These are phyloP conservation scores for Fusarium setosum DNA, from an alignment of 2,329 filamentous ascomycete species.

Conservation along the genomic window DNA sequence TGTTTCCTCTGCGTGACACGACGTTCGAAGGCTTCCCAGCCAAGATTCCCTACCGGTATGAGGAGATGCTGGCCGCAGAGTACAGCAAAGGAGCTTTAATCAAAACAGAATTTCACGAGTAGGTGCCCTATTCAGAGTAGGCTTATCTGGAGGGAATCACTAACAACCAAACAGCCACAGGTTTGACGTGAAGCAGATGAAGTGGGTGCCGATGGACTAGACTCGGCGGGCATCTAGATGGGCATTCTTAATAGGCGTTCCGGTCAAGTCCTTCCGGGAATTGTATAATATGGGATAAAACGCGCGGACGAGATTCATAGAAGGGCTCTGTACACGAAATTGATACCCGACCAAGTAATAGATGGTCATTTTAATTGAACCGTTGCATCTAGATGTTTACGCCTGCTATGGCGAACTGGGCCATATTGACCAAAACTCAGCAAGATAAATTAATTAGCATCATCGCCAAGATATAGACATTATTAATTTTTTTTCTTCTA, in stretches of 20 bases:
- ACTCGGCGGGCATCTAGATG: no score
- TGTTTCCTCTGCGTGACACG: constrained; percentile 77
- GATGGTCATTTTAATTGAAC: neutral
- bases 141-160: neutral
- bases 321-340: neutral
- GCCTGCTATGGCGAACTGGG: neutral
- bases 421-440: neutral
- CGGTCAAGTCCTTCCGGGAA: neutral
- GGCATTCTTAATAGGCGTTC: neutral
- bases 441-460: neutral
- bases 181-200: constrained; percentile 53
- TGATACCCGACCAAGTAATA: neutral
- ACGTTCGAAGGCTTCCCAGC: constrained; percentile 74
- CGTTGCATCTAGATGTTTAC: neutral
- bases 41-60: constrained; percentile 73
- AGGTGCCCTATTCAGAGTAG: constrained; percentile 36
- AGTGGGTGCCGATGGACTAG: constrained; percentile 43
- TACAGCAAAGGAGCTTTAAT: constrained; percentile 65
- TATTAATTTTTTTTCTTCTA: no score
- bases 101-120: constrained; percentile 64
- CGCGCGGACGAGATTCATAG: neutral
- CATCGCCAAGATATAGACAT: no score
- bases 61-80: constrained; percentile 67
- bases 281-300: neutral
- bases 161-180: constrained; percentile 49